Conservation (phyloP, 2,329 filamentous ascomycete genomes). For the Trichoderma sp. region DNA sequence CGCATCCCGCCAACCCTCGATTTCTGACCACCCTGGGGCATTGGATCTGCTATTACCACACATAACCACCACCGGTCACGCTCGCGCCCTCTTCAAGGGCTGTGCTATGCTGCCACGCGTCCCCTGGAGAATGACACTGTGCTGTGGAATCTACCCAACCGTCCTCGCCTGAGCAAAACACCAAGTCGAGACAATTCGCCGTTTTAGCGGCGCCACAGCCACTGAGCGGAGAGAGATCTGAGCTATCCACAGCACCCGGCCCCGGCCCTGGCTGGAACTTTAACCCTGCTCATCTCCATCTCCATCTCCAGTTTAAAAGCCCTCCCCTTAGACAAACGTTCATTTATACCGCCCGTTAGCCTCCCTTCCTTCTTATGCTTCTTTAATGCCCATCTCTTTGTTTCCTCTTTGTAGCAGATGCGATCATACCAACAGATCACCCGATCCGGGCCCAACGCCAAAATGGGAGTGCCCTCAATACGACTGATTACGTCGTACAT, state of each 20-base stretch:
- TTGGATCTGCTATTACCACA: neutral
- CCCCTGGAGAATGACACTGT: neutral
- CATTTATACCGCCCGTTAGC: conserved; percentile 6
- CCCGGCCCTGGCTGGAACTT: neutral
- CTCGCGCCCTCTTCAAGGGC: neutral
- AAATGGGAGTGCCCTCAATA: conserved; percentile 38
- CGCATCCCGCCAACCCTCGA: neutral
- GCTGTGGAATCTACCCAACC: conserved; percentile 7
- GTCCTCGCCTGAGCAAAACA: neutral
- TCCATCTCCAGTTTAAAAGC: neutral
- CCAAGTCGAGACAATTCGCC: neutral
- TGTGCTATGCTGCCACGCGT: conserved; percentile 22
- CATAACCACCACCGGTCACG: neutral
- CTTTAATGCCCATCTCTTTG: conserved; percentile 1
- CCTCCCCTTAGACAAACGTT: conserved; percentile 1
- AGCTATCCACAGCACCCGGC: conserved; percentile 15
- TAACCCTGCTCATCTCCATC: neutral
- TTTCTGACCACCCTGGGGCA: neutral
- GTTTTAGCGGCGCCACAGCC: conserved; percentile 16
- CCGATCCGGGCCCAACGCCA: conserved; percentile 31
- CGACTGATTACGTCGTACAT: conserved; percentile 65
- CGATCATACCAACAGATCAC: conserved; percentile 39
- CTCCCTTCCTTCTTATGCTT: neutral
- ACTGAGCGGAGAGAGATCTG: conserved; percentile 25
- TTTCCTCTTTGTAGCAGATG: conserved; percentile 32